Evolutionary conservation across 345 rosid species (phyloP), one percentile per base, ranked within the genome.

Genomic region (Syzygium aromaticum): DNA sequence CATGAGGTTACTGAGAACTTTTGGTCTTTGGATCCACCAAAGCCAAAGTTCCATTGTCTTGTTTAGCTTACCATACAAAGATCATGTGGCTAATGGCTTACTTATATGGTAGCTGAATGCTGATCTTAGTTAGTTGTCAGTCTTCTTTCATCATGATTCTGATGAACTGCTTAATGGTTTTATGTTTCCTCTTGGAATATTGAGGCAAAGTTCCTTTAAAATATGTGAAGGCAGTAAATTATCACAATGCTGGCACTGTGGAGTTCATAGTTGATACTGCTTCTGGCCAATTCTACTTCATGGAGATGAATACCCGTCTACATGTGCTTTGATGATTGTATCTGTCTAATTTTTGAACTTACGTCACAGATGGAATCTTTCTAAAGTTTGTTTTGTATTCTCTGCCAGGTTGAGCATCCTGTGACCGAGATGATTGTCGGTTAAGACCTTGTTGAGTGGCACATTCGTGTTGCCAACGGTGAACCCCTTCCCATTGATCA

Each of bases 381-480:
- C 67, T 25, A 73, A 59, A 51, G 84, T 80, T 87, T 52, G 83
- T 67, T 67, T 28, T 30, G n/a, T 89, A 52, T 88, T 89, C 89
- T 27, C 89, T 86, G 87, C 85, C 89, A 96, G 99, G 98, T 96
- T 88, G 99, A 97, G 86, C 99, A 97, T 94, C 99, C 98, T 86
- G 99, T 97, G 88, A 97, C 99, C 1, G 99, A 96, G 96, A 97
- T 97, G 99, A 94, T 97, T 85, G 96, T 96, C 84, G 94, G 95
- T 87, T 97, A 95, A 94, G 99, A 97, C 95, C 98, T 97, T 84
- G 99, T 97, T 67, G 98, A 96, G 91, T 95, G 98, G 98, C 98
- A 97, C 92, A 93, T 97, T 86, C 92, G 94, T 86, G 95, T 96
- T 90, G 99, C 98, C 86, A 97, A 95, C 91, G 98, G 97, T 53